These are phyloP conservation scores for Populus davidiana DNA, from an alignment of 345 rosid genomes.

Conservation along the genomic window DNA sequence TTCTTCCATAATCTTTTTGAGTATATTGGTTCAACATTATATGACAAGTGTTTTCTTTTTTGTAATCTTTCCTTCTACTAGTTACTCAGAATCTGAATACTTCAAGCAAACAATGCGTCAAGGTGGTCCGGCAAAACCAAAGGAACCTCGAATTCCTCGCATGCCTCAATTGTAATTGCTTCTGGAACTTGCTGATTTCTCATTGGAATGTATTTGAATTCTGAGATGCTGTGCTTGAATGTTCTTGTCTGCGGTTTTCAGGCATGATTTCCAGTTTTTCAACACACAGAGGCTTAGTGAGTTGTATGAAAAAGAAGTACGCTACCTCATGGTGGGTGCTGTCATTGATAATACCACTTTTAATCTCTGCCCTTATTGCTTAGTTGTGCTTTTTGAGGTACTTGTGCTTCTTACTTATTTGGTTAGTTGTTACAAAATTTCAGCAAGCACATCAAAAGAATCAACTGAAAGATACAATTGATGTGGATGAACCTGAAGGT, in stretches of 20 bases:
- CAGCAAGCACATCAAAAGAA: slow-evolving; percentile 99
- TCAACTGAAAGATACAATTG: slow-evolving; percentile 89
- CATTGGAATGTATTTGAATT: background rate
- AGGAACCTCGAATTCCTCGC: slow-evolving; percentile 97
- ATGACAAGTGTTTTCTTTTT: background rate
- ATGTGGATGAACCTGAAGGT: slow-evolving; percentile 99
- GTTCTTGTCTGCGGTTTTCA: slow-evolving; percentile 23
- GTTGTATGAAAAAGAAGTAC: slow-evolving; percentile 97
- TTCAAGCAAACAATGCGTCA: slow-evolving; percentile 96
- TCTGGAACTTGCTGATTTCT: slow-evolving; percentile 1
- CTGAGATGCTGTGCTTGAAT: slow-evolving; percentile 4
- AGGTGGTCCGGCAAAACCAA: slow-evolving; percentile 89
- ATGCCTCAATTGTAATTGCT: slow-evolving; percentile 90
- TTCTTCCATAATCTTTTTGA: background rate
- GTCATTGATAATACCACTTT: background rate
- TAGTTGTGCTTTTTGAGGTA: background rate
- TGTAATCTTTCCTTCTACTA: slow-evolving; percentile 20
- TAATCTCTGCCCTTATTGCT: slow-evolving; percentile 8
- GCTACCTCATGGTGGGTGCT: slow-evolving; percentile 79
- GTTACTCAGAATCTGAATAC: slow-evolving; percentile 96
- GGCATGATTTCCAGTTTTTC: slow-evolving; percentile 98
- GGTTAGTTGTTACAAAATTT: slow-evolving; percentile 1
- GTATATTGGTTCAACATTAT: background rate
- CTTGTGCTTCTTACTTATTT: background rate
- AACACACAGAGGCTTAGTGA: slow-evolving; percentile 93